phyloP scores from a whole-genome alignment of 768 basidiomycete genomes.

The Termitomyces sp. region DNA sequence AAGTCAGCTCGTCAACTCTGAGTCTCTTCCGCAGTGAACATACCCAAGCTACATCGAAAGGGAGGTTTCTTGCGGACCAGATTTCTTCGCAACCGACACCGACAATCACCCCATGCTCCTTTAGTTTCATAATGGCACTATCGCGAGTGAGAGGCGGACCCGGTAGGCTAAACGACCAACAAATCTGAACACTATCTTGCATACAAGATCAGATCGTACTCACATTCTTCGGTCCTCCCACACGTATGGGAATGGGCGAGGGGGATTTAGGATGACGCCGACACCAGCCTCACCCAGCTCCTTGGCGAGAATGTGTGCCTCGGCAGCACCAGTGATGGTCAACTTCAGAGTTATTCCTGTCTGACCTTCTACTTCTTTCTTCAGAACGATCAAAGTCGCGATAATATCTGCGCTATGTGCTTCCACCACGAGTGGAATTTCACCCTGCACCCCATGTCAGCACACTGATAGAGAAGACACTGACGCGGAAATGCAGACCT shows the following conservation, averaged over 20 bases:
- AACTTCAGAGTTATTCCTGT: conserved; percentile 44
- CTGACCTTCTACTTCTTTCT: conserved; percentile 53
- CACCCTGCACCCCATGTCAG: conserved; percentile 40
- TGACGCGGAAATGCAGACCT: conserved; percentile 27
- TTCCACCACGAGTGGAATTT: conserved; percentile 72
- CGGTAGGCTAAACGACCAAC: conserved; percentile 40
- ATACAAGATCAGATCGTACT: conserved; percentile 18
- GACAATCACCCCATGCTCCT: conserved; percentile 68
- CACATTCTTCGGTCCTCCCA: conserved; percentile 76
- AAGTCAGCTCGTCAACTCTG: neutral
- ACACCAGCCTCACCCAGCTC: conserved; percentile 53
- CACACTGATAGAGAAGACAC: neutral
- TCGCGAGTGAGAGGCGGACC: conserved; percentile 68
- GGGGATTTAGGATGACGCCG: conserved; percentile 47
- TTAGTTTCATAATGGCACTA: conserved; percentile 54
- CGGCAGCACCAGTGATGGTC: conserved; percentile 63
- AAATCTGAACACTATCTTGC: neutral
- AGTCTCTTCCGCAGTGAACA: conserved; percentile 19
- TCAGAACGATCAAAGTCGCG: conserved; percentile 69
- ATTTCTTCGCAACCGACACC: conserved; percentile 61
- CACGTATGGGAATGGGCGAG: conserved; percentile 63
- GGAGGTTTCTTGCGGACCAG: conserved; percentile 73
- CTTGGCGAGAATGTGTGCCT: conserved; percentile 67
- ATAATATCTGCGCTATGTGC: conserved; percentile 81
- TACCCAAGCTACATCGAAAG: conserved; percentile 84